phyloP scores from a whole-genome alignment of 129 eudicot species.

The Flaveria bidentis region DNA sequence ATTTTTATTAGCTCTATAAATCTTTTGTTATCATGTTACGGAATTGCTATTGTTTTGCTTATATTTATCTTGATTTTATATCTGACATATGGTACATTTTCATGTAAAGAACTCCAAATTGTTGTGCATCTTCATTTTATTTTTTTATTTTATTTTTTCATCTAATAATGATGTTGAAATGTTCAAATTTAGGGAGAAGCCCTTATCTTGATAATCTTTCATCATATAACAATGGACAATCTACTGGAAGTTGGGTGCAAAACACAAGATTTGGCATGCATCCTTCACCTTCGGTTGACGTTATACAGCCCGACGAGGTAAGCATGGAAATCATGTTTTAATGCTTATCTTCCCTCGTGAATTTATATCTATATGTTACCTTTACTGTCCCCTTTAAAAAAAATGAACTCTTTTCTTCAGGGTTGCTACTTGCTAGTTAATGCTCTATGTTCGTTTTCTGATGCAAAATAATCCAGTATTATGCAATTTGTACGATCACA shows the following conservation, averaged over 20 bases:
- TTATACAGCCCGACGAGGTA: slow-evolving; percentile 58
- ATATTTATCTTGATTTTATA: not conserved
- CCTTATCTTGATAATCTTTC: slow-evolving; percentile 51
- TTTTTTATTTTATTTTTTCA: not conserved
- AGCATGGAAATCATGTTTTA: slow-evolving; percentile 17
- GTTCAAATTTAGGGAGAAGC: slow-evolving; percentile 47
- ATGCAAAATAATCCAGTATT: not conserved
- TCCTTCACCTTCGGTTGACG: slow-evolving; percentile 48
- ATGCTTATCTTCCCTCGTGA: not conserved
- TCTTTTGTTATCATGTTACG: not conserved
- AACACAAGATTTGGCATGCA: slow-evolving; percentile 56
- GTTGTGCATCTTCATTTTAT: not conserved
- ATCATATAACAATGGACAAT: slow-evolving; percentile 44
- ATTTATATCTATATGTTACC: slow-evolving; percentile 1
- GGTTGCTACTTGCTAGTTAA: not conserved
- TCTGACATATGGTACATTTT: not conserved
- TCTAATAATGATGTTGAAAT: slow-evolving; percentile 20
- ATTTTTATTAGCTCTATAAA: not conserved
- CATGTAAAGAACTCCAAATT: not conserved
- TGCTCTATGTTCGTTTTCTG: not conserved
- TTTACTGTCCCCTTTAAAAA: not conserved
- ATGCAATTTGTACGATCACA: not conserved
- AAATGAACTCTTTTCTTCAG: not conserved
- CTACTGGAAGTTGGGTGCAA: slow-evolving; percentile 41
- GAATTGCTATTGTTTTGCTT: not conserved